phyloP scores from a whole-genome alignment of 2,329 filamentous ascomycete species.

The Rutstroemia sp. region DNA sequence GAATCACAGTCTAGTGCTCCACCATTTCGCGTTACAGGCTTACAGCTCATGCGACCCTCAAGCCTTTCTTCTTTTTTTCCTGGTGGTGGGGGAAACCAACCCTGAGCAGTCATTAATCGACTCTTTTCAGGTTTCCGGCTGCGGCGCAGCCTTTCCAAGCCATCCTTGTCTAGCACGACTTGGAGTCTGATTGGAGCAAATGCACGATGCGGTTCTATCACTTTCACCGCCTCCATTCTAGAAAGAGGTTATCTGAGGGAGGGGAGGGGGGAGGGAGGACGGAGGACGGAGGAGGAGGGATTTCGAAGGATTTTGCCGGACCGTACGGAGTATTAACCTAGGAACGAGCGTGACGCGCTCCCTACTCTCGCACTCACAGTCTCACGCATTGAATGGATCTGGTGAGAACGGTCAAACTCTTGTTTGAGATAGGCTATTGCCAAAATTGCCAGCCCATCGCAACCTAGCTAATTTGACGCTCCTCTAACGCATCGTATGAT shows the following conservation, averaged over 20 bases:
- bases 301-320: not conserved
- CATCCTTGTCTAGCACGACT: not conserved
- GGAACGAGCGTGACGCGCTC: not conserved
- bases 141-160: constrained; percentile 9
- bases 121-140: constrained; percentile 5
- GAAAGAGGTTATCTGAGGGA: constrained; percentile 1
- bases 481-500: not conserved
- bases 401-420: not conserved
- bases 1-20: constrained; percentile 14
- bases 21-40: constrained; percentile 11
- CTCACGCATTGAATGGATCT: too few species aligned
- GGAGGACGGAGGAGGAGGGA: not conserved
- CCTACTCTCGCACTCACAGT: too few species aligned
- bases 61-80: constrained; percentile 5
- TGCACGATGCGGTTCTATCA: not conserved
- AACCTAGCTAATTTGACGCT: not conserved
- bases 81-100: constrained; percentile 4
- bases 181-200: not conserved
- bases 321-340: not conserved
- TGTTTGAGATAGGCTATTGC: not conserved
- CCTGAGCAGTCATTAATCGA: not conserved
- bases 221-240: constrained; percentile 6
- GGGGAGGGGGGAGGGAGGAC: too few species aligned
- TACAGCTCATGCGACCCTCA: constrained; percentile 18
- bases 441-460: not conserved